phyloP scores from a whole-genome alignment of 441 rosid genomes.

The Adansonia grandidieri region DNA sequence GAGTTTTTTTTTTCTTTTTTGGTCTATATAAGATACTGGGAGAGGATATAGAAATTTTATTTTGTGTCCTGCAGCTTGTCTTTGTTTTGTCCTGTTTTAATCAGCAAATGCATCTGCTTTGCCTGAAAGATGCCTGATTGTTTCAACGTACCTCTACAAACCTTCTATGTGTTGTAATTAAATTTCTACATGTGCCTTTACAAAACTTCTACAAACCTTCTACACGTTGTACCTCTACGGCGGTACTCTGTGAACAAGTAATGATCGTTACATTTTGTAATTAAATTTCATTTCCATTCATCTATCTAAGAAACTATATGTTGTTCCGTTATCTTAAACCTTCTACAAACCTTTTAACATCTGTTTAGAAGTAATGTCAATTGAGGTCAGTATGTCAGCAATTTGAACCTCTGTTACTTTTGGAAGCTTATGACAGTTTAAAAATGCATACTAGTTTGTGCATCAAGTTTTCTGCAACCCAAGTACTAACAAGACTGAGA shows the following conservation, averaged over 20 bases:
- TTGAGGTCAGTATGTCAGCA: neutral
- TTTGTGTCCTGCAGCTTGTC: neutral
- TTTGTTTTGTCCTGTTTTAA: neutral
- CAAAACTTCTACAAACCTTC: too few relatives aligned
- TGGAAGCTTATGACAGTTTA: neutral
- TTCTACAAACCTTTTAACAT: conserved; percentile 4
- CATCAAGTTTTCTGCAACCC: neutral
- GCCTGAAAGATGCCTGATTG: neutral
- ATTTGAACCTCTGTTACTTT: neutral
- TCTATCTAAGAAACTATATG: conserved; percentile 10
- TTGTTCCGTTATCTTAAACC: neutral
- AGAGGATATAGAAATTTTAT: neutral
- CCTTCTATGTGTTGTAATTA: too few relatives aligned
- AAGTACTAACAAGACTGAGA: neutral
- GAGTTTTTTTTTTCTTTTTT: neutral
- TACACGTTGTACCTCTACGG: neutral
- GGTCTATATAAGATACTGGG: neutral
- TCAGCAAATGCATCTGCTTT: conserved; percentile 6
- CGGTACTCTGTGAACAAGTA: neutral
- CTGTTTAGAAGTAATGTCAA: neutral
- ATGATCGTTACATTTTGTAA: neutral
- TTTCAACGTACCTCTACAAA: neutral
- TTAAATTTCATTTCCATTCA: neutral
- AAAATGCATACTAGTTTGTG: neutral
- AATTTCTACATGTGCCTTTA: too few relatives aligned